These are phyloP conservation scores for Cladorrhinum sp. DNA, from an alignment of 2,329 filamentous ascomycete genomes.

Conservation along the genomic window DNA sequence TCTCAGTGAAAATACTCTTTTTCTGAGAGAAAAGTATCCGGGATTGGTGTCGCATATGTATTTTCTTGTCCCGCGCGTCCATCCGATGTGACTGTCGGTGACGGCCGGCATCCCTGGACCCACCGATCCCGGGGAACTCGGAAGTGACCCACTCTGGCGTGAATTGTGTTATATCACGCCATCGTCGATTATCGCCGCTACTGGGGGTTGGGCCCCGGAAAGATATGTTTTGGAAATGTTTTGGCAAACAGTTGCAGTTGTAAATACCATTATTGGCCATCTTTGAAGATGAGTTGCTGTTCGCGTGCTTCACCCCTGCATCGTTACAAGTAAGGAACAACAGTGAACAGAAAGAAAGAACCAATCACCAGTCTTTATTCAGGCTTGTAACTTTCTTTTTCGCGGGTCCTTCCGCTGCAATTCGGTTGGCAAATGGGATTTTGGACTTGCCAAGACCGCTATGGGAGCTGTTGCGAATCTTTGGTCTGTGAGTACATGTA, in stretches of 20 bases:
- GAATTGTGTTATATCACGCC: constrained; percentile 17
- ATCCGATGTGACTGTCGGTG: not conserved
- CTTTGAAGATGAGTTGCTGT: too few relatives aligned
- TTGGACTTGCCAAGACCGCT: not conserved
- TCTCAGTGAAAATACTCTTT: not conserved
- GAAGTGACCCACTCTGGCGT: constrained; percentile 3
- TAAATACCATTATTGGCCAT: too few relatives aligned
- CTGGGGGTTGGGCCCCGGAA: not conserved
- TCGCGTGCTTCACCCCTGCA: too few relatives aligned
- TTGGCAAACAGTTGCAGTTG: not conserved
- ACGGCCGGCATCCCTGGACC: not conserved
- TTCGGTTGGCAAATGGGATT: not conserved
- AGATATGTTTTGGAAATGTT: not conserved
- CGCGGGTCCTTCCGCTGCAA: not conserved
- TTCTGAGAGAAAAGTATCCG: not conserved
- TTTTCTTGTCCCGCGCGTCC: constrained; percentile 1
- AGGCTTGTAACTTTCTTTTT: not conserved
- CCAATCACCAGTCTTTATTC: not conserved
- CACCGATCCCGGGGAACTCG: not conserved
- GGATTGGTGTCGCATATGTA: not conserved
- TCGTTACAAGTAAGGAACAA: not conserved
- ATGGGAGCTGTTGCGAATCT: too few relatives aligned
- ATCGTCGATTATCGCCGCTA: not conserved
- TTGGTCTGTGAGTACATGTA: too few relatives aligned
- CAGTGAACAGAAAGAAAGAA: not conserved